Evolutionary conservation across 345 rosid species (phyloP).

Genomic region (Anacardium occidentale): DNA sequence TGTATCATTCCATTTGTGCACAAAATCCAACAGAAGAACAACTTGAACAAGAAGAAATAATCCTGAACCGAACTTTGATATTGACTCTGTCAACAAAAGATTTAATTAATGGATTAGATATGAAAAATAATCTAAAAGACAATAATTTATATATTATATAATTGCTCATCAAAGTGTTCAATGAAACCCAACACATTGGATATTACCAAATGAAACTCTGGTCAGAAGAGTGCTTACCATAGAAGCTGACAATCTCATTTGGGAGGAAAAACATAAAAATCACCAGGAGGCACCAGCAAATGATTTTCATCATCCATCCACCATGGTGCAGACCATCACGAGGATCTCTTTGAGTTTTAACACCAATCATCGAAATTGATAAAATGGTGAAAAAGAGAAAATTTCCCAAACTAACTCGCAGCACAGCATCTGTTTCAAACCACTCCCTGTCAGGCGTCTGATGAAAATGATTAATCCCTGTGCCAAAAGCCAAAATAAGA

Average conservation of each 20-base stretch:
- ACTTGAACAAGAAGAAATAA: constrained; percentile 97
- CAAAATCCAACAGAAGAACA: constrained; percentile 97
- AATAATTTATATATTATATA: no score
- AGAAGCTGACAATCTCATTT: constrained; percentile 82
- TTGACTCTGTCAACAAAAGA: constrained; percentile 52
- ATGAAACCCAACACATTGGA: not conserved
- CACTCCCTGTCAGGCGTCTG: constrained; percentile 89
- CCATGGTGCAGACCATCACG: constrained; percentile 96
- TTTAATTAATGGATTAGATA: constrained; percentile 1
- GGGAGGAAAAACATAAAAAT: constrained; percentile 96
- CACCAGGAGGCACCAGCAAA: constrained; percentile 83
- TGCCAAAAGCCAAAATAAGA: constrained; percentile 7
- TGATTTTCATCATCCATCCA: constrained; percentile 97
- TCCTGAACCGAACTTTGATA: constrained; percentile 95
- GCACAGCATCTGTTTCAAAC: constrained; percentile 97
- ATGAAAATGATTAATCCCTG: constrained; percentile 96
- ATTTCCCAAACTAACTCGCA: constrained; percentile 97
- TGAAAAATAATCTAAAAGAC: not conserved
- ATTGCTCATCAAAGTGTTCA: not conserved
- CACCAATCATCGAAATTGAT: constrained; percentile 83
- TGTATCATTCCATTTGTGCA: constrained; percentile 98
- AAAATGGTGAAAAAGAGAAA: constrained; percentile 82
- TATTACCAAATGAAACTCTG: not conserved
- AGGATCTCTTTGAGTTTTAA: constrained; percentile 90
- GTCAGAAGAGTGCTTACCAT: constrained; percentile 46